Base-by-base conservation (phyloP, 441 rosid species). In the Syzygium syzygioides region DNA sequence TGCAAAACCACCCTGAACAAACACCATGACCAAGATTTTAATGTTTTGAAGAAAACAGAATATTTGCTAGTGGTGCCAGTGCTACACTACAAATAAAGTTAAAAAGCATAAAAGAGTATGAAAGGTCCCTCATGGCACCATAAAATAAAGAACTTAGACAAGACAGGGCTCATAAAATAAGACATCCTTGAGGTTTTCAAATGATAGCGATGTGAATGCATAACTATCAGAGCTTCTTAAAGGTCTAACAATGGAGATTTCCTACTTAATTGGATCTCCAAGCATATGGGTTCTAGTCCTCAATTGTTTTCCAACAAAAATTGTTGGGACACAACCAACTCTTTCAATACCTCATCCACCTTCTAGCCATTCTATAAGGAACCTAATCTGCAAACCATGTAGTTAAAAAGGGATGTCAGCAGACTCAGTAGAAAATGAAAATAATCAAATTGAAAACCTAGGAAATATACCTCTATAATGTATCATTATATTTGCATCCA, bases 1-100 rank as follows among this genome's bases (percentile, higher is more conserved):
- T 88, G 97, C 96, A 95, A 94, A 97, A 88, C 99, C 99, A 86
- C 99, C 99, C 99, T 98, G 92, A 89, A 93, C 87, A 92, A 92
- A 90, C 89, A 68, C 17, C 83, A 91, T 85, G 88, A 87, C 86
- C 85, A 60, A 84, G 91, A 80, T 88, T 59, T 79, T 45, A 34
- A 83, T 50, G 45, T 9, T 20, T 85, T 71, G 50, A 50, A 54
- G 55, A 88, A 62, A 30, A 54, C n/a, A 57, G 45, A 88, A 30
- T 14, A 87, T 88, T 62, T 30, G 87, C 59, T n/a, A 88, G 56
- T 15, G 17, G 26, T 85, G 41, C 25, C 86, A 32, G 59, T 55
- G 86, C 23, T 85, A 85, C 59, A n/a, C 59, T 85, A 55, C 17
- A 53, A 85, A 85, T 85, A 85, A 20, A 76, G 83, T 76, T 45